Evolutionary conservation across 2,329 filamentous ascomycete genomes (phyloP).

Genomic region (Blumeria graminis): DNA sequence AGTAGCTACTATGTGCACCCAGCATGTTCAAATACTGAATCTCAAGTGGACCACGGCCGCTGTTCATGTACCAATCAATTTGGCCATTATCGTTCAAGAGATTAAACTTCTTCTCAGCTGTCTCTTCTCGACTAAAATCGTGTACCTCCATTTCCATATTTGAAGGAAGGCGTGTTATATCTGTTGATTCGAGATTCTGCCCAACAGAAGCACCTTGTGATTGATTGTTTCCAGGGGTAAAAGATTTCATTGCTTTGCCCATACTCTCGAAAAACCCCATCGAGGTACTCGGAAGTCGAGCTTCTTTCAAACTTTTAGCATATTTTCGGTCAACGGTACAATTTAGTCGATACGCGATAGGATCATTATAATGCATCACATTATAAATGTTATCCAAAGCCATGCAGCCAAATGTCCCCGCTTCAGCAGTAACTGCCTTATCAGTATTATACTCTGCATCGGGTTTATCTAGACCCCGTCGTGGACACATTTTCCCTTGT

Average conservation of each 20-base stretch:
- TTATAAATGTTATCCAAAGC: slow-evolving; percentile 96
- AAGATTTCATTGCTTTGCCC: slow-evolving; percentile 33
- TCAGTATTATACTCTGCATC: slow-evolving; percentile 41
- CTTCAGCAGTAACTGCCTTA: slow-evolving; percentile 44
- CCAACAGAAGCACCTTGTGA: slow-evolving; percentile 6
- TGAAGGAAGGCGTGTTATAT: slow-evolving; percentile 26
- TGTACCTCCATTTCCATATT: slow-evolving; percentile 85
- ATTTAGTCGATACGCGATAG: slow-evolving; percentile 82
- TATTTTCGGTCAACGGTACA: slow-evolving; percentile 68
- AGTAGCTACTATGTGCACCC: slow-evolving; percentile 85
- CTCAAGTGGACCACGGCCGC: slow-evolving; percentile 67
- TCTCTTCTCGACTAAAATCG: slow-evolving; percentile 77
- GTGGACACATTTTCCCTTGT: slow-evolving; percentile 43
- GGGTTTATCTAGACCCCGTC: slow-evolving; percentile 51
- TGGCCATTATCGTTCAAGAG: slow-evolving; percentile 91
- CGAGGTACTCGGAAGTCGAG: slow-evolving; percentile 52
- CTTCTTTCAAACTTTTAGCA: slow-evolving; percentile 48
- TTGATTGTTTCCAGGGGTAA: slow-evolving; percentile 27
- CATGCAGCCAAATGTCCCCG: slow-evolving; percentile 65
- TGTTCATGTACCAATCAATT: slow-evolving; percentile 70
- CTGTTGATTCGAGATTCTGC: background rate
- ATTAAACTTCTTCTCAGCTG: slow-evolving; percentile 70
- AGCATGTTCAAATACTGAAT: slow-evolving; percentile 97
- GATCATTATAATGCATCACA: slow-evolving; percentile 43
- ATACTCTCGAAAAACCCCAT: slow-evolving; percentile 40